Conservation (phyloP, 192 early-diverging fungal genomes). For the Martensiomyces pterosporus region DNA sequence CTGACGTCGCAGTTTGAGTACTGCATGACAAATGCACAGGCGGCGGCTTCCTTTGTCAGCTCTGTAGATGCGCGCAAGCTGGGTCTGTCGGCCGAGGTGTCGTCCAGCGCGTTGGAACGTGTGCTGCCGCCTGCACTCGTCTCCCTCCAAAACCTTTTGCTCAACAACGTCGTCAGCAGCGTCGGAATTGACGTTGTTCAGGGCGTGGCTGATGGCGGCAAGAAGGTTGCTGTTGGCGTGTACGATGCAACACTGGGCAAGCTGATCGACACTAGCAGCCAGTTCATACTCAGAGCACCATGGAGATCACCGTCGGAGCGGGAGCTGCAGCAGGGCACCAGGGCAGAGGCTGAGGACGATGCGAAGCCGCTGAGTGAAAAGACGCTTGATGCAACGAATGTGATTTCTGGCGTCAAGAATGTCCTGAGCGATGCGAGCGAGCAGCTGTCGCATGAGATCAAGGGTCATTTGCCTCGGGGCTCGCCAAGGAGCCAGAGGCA, state of each 20-base stretch:
- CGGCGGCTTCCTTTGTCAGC: conserved; percentile 38
- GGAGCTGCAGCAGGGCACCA: conserved; percentile 18
- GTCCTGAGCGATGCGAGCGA: conserved; percentile 28
- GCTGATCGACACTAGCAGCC: conserved; percentile 33
- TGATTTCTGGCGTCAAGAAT: conserved; percentile 18
- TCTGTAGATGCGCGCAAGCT: conserved; percentile 38
- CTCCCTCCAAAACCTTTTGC: conserved; percentile 22
- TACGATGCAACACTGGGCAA: conserved; percentile 43
- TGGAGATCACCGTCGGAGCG: conserved; percentile 25
- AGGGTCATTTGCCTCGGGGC: conserved; percentile 25
- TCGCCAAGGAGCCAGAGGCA: neutral
- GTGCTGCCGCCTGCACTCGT: conserved; percentile 20
- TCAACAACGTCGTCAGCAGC: conserved; percentile 35
- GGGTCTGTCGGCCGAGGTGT: conserved; percentile 31
- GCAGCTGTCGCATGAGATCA: conserved; percentile 41
- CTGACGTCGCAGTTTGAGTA: conserved; percentile 45
- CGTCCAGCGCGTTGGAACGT: conserved; percentile 19
- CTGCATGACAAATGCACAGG: conserved; percentile 44
- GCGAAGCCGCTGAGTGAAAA: too few species aligned
- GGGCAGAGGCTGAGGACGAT: neutral
- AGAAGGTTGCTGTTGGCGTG: conserved; percentile 47
- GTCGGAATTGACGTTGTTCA: conserved; percentile 47
- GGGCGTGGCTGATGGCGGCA: conserved; percentile 46
- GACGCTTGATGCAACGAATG: neutral
- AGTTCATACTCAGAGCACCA: conserved; percentile 17